These are phyloP conservation scores for Penicillium lividum DNA, from an alignment of 495 filamentous ascomycete genomes.

Conservation along the genomic window DNA sequence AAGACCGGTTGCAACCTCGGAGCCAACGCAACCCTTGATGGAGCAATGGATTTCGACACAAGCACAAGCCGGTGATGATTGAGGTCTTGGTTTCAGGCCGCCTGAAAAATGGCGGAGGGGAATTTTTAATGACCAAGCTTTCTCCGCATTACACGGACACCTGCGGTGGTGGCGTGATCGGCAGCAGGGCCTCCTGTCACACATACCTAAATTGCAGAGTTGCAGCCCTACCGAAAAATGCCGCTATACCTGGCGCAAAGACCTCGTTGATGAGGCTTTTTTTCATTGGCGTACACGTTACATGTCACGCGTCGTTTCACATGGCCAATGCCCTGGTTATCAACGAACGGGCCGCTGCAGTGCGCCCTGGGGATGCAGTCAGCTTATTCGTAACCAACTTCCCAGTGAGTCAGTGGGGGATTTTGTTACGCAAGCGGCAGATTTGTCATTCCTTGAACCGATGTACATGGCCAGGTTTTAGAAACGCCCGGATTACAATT, in stretches of 20 bases:
- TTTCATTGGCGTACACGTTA: not conserved
- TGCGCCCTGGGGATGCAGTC: constrained; percentile 6
- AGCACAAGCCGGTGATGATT: constrained; percentile 50
- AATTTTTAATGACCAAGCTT: constrained; percentile 14
- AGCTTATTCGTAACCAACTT: not conserved
- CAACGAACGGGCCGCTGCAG: constrained; percentile 14
- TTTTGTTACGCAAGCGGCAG: constrained; percentile 16
- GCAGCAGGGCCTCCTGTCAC: constrained; percentile 14
- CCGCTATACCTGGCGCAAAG: not conserved
- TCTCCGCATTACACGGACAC: constrained; percentile 10
- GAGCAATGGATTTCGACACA: constrained; percentile 91
- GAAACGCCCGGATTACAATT: constrained; percentile 15
- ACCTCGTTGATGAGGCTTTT: not conserved
- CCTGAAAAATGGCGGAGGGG: constrained; percentile 5
- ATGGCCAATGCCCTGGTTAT: constrained; percentile 3
- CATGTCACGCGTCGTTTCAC: constrained; percentile 5
- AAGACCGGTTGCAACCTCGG: constrained; percentile 28
- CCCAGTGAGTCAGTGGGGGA: not conserved
- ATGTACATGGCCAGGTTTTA: constrained; percentile 8
- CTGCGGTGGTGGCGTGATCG: constrained; percentile 20
- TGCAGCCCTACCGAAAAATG: constrained; percentile 9
- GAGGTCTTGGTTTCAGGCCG: constrained; percentile 6
- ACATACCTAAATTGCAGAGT: constrained; percentile 21
- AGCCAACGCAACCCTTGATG: constrained; percentile 71
- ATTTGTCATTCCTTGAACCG: constrained; percentile 4